A percentile compares a stretch with the other conserved stretches of the same genome.
Evolutionary conservation across 108 stramenopile species (phyloP).

Genomic region (Hondaea fermentalgiana): DNA sequence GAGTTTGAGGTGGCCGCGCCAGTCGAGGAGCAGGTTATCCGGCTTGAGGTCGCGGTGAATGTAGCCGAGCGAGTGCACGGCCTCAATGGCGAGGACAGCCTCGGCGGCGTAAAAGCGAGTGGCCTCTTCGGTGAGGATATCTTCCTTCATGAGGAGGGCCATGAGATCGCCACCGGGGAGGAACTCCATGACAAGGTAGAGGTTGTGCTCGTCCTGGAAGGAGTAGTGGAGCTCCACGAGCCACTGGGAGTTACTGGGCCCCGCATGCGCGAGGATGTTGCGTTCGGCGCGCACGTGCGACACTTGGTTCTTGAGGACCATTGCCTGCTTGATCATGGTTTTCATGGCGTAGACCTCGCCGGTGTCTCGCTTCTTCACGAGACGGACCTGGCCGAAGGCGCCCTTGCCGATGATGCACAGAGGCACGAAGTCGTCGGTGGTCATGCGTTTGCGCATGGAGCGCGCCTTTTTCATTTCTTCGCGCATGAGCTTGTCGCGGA

Average conservation of each 20-base stretch:
- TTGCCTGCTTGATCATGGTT: conserved; percentile 99
- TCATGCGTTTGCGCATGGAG: conserved; percentile 18
- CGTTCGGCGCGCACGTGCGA: conserved; percentile 94
- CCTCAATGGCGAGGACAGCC: conserved; percentile 88
- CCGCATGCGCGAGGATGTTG: conserved; percentile 76
- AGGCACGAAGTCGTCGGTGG: conserved; percentile 70
- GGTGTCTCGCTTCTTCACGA: conserved; percentile 42
- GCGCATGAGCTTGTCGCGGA: background rate
- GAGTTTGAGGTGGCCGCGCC: conserved; percentile 92
- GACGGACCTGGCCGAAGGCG: conserved; percentile 65
- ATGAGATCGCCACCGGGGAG: conserved; percentile 98
- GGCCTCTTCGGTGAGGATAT: conserved; percentile 64
- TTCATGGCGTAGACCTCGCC: conserved; percentile 86
- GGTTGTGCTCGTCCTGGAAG: conserved; percentile 82
- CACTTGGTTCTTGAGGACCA: conserved; percentile 99
- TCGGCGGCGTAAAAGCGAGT: conserved; percentile 95
- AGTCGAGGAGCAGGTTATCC: conserved; percentile 97
- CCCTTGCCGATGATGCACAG: conserved; percentile 83
- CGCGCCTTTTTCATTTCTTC: conserved; percentile 5
- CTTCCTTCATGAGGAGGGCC: conserved; percentile 73
- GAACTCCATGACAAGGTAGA: conserved; percentile 98
- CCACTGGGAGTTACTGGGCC: conserved; percentile 70
- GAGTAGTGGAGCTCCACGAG: conserved; percentile 84
- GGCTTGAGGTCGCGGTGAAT: conserved; percentile 95
- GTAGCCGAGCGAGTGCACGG: conserved; percentile 27